Evolutionary conservation across 371 early-diverging fungal genomes (phyloP), one percentile per base, ranked within the genome.

Genomic region (Apophysomyces trapeziformis): DNA sequence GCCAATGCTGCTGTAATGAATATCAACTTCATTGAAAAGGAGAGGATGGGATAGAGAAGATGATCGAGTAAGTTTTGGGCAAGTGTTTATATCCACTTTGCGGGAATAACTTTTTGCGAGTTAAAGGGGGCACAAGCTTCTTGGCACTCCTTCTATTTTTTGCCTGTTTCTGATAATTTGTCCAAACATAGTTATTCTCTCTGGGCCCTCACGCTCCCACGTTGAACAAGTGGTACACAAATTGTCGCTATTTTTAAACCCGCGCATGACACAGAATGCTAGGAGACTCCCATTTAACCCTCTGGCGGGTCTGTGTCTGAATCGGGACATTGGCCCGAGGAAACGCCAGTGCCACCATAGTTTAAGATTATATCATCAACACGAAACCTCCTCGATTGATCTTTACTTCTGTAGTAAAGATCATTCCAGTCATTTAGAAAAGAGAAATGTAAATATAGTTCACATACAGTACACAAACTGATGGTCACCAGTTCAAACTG

Each of bases 101-200:
- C 54, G 54, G 54, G 21, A 21, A 50, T 50, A 50, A 26, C 9
- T 50, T 50, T 50, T 50, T 50, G 54, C 54, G 54, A 50, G 2
- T 21, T 1, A 18, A 50, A 50, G 54, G 54, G 54, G 54, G 18
- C 54, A 50, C 54, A 50, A 50, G 54, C 54, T 1, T 50, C 54
- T 50, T 50, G 54, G 54, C 54, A 50, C 54, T 50, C 54, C 21
- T 50, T 50, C 54, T 21, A 50, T 50, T 21, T 50, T 50, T 50
- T 50, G 54, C 54, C 54, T 50, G 54, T 50, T 50, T 50, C 54
- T 50, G 54, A 50, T 50, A 50, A 50, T 50, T 50, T 50, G 54
- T 50, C 54, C 21, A 50, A 50, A 21, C 21, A 50, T 50, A 50
- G 54, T 21, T 21, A 50, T 50, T 50, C 21, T 21, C 54, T 50